Evolutionary conservation across 176 grass and related monocot species (phyloP), one percentile per base, ranked within the genome.

Genomic region (Coix lacrymajobi): DNA sequence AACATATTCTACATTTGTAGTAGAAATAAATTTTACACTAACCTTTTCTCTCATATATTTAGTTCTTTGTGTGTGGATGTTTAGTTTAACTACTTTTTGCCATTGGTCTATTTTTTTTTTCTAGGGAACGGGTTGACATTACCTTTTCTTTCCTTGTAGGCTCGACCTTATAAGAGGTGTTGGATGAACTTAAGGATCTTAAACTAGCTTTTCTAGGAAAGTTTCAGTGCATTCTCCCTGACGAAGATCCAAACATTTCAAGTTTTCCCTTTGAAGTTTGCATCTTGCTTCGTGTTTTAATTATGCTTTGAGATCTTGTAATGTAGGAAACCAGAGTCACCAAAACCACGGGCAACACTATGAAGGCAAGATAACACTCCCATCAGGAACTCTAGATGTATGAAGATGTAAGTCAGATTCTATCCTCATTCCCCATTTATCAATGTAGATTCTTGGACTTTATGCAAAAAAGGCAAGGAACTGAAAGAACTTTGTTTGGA

Each of bases 391-490:
- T 98, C 96, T 28, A 95, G 77, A 90, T 98, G 92, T 85, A 88
- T 98, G 80, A 98, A 98, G 81, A 76, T 98, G 96, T 95, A 98
- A 73, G 90, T 89, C 32, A 20, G 62, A 84, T 87, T 64, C 8
- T n/a, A 38, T 73, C 38, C 78, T 34, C 9, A 40, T 54, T 49
- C 45, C 68, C 24, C 41, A 76, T 73, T 70, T 78, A 81, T 49
- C 3, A 57, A 39, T 73, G 17, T 33, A 2, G 5, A 33, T 11
- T 72, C 26, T 41, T 80, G 66, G 32, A 78, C 20, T 7, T 81
- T 34, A 36, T 26, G 30, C 11, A 28, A 43, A 78, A 43, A 39
- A 63, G 37, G 37, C 58, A 73, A 79, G 33, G 32, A 36, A 52
- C 36, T 57, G 34, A 81, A 75, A 68, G 52, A 37, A 11, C 1